Base-by-base conservation (phyloP, 2,329 filamentous ascomycete genomes). In the Xylariomycetidae sp. region DNA sequence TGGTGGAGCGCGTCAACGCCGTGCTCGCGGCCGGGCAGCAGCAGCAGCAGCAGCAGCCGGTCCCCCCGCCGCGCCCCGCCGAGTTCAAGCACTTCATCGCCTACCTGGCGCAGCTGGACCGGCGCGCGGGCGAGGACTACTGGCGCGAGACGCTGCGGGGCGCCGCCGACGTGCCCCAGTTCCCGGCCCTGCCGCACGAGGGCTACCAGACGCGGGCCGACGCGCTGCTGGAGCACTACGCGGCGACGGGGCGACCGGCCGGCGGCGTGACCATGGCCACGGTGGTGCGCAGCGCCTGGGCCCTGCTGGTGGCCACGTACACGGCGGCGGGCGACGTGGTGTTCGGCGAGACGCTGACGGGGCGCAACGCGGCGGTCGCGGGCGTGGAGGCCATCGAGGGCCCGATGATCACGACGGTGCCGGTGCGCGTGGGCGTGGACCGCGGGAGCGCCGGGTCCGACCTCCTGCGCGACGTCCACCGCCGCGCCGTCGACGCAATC, bases 351-450 rank as follows among this genome's bases (percentile, higher is more conserved):
- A 78, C 74, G 0, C 57, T 79, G 4, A 76, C 73, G 0, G 74
- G 76, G 2, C 69, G 75, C 16, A 69, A 70, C 35, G 64, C 65
- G 1, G 61, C 67, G 2, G 57, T 74, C 17, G 46, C 60, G 1
- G 68, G 65, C 3, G 59, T 61, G 41, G 69, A 75, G 38, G 57
- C 72, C 38, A 76, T 79, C 29, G 68, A 75, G 39, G 76, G 74
- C 0, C 74, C 74, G 1, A 75, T 76, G 65, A 75, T 79, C 42
- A 70, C 73, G 2, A 79, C 75, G 0, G 64, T 79, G 2, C 75
- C 75, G 0, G 58, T 79, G 6, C 67, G 72, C 12, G 57, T 78
- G 2, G 57, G 58, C 1, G 50, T 76, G 3, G 20, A 8, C 8
- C 8, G 8, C 8, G 20, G 12, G 8, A 12, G 20, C 20, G 20